Base-by-base conservation (phyloP, 2,329 filamentous ascomycete genomes). In the Xylariaceae sp. region DNA sequence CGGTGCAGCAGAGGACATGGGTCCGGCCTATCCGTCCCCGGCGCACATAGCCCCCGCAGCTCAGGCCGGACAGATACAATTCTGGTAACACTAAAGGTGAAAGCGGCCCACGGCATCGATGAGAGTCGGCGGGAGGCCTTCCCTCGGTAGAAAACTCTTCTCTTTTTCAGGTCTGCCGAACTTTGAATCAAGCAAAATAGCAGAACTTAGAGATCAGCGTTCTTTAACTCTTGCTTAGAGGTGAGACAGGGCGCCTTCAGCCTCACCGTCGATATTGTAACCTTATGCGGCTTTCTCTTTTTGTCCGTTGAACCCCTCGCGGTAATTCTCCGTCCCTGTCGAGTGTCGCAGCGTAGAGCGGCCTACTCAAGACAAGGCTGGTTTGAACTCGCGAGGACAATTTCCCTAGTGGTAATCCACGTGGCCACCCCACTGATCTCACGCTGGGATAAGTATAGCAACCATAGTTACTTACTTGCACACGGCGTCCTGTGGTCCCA, bases 201-300 rank as follows among this genome's bases (percentile, higher is more conserved):
- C 8, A 26, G 18, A 40, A 21, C 8, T 19, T 29, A 21, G n/a
- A 48, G 40, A 52, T 45, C 45, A 42, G 39, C 45, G 43, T 49
- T 37, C 37, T 46, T 43, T 40, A 41, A 32, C 30, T 26, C 26
- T 26, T 26, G 49, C 47, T 47, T 53, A 29, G 12, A 19, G 39
- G 46, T 30, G 40, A 47, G 22, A 43, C 30, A 47, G 22, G 12
- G 12, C 34, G 39, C 26, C 29, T 26, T 36, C 53, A 53, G 55
- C 47, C 55, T 47, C 55, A 55, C 53, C 49, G 49, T 53, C 53
- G 48, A 52, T 55, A 57, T 52, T 58, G 49, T 46, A 55, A 58
- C 53, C 43, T 22, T 21, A 50, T 46, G 49, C 46, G 47, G 47
- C 47, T 53, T 29, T 56, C 22, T 50, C 30, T 34, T 26, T 40